These are phyloP conservation scores for Paecilomyces dactylethromorphus DNA, from an alignment of 2,329 filamentous ascomycete genomes.

Conservation along the genomic window DNA sequence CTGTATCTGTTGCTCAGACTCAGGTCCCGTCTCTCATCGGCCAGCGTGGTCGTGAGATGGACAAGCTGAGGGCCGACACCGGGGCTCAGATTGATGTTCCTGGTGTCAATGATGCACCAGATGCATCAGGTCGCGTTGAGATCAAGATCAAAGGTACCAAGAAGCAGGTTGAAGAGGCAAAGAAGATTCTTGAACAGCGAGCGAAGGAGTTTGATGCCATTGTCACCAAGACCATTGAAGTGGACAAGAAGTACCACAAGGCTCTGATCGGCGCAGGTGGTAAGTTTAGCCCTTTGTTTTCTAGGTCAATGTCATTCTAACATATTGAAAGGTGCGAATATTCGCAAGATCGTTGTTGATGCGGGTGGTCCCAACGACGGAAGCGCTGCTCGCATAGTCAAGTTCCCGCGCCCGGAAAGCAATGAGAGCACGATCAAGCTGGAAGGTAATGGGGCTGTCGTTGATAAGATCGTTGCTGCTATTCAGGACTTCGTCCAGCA, in stretches of 20 bases:
- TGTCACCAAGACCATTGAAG: slow-evolving; percentile 73
- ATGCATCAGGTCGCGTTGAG: slow-evolving; percentile 64
- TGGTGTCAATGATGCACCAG: slow-evolving; percentile 63
- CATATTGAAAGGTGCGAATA: slow-evolving; percentile 60
- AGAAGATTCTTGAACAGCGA: slow-evolving; percentile 83
- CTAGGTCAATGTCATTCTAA: not conserved
- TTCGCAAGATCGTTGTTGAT: slow-evolving; percentile 77
- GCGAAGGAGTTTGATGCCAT: slow-evolving; percentile 83
- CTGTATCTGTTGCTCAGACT: slow-evolving; percentile 79
- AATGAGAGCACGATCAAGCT: slow-evolving; percentile 79
- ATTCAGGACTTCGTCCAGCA: slow-evolving; percentile 78
- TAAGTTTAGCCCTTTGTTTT: slow-evolving; percentile 43
- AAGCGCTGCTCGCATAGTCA: slow-evolving; percentile 80
- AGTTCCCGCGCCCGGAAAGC: slow-evolving; percentile 85
- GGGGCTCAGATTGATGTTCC: slow-evolving; percentile 91
- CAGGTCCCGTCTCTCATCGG: slow-evolving; percentile 94
- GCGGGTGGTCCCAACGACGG: slow-evolving; percentile 87
- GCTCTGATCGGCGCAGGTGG: slow-evolving; percentile 82
- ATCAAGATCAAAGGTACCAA: slow-evolving; percentile 92
- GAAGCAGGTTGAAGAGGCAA: slow-evolving; percentile 81
- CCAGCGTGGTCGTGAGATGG: slow-evolving; percentile 81
- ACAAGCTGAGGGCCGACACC: slow-evolving; percentile 75
- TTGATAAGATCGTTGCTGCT: slow-evolving; percentile 78
- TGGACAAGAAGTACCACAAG: slow-evolving; percentile 89
- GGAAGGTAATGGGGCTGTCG: slow-evolving; percentile 75